Percentiles rank a stretch among this genome's conserved stretches.
Evolutionary conservation across 495 filamentous ascomycete genomes (phyloP).

Genomic region (Beverwykella pulmonaria): DNA sequence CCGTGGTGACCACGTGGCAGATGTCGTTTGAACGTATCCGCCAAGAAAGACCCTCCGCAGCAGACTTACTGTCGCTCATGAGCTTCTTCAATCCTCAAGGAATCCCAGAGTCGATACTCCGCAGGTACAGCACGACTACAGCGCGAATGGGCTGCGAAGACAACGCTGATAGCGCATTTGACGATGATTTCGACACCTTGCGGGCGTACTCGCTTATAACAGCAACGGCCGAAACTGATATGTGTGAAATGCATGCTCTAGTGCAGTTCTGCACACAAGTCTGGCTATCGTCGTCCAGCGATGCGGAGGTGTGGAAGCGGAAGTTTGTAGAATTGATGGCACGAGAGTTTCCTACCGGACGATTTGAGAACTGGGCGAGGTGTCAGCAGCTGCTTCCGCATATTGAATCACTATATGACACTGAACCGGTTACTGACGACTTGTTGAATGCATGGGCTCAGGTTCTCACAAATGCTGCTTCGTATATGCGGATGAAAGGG

Average conservation of each 20-base stretch:
- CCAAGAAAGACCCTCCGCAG: too few relatives aligned
- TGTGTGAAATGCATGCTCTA: slow-evolving; percentile 54
- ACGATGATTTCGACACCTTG: slow-evolving; percentile 5
- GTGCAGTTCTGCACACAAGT: slow-evolving; percentile 51
- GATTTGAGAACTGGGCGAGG: slow-evolving; percentile 42
- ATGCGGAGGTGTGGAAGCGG: slow-evolving; percentile 49
- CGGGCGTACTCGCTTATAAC: slow-evolving; percentile 31
- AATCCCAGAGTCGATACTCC: slow-evolving; percentile 33
- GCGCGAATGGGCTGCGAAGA: neutral
- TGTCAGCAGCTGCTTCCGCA: too few relatives aligned
- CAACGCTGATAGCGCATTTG: too few relatives aligned
- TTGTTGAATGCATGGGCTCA: too few relatives aligned
- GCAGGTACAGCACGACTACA: slow-evolving; percentile 4
- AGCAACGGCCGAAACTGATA: slow-evolving; percentile 17
- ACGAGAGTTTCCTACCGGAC: slow-evolving; percentile 47
- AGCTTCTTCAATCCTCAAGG: slow-evolving; percentile 35
- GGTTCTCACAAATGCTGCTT: too few relatives aligned
- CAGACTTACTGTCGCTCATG: too few relatives aligned
- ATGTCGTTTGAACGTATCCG: too few relatives aligned
- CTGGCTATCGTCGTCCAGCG: slow-evolving; percentile 48
- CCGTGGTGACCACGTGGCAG: too few relatives aligned
- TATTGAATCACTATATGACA: neutral
- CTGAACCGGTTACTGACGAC: too few relatives aligned
- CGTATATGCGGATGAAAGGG: too few relatives aligned
- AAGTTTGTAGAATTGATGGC: slow-evolving; percentile 48